Percentiles rank a stretch among this genome's conserved stretches.
These are phyloP conservation scores for Rhizoclosmatium globosum DNA, from an alignment of 192 early-diverging fungal genomes.

Conservation along the genomic window DNA sequence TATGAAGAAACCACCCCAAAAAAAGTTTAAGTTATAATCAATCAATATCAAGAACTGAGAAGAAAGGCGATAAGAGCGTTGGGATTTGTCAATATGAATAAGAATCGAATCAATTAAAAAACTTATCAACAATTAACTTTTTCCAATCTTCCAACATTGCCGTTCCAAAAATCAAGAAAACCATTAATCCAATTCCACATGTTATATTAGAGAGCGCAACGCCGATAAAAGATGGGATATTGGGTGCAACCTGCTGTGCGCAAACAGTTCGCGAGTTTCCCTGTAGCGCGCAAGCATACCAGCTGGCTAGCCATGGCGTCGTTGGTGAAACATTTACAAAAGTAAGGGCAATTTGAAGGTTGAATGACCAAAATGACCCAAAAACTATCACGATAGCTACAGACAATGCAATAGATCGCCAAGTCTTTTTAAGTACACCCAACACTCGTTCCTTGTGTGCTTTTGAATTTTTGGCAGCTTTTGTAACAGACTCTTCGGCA, in stretches of 20 bases:
- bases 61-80: not conserved
- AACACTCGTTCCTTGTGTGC: not conserved
- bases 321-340: not conserved
- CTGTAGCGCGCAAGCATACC: conserved; percentile 4
- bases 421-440: not conserved
- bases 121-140: not conserved
- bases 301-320: not conserved
- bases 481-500: not conserved
- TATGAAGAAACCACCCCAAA: too few relatives aligned
- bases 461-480: not conserved
- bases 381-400: not conserved
- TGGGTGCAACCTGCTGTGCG: not conserved
- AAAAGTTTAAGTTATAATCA: not conserved
- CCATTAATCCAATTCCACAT: not conserved
- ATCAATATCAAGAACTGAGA: too few relatives aligned
- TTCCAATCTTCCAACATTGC: conserved; percentile 5
- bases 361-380: conserved; percentile 4
- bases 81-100: not conserved
- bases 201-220: not conserved
- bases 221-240: not conserved
- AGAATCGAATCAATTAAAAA: not conserved
- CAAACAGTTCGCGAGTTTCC: conserved; percentile 2
- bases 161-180: conserved; percentile 1
- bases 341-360: not conserved
- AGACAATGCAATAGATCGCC: conserved; percentile 9